Evolutionary conservation across 1,284 basidiomycete genomes (phyloP), one percentile per base, ranked within the genome.

Genomic region (Apiotrichum sp.): DNA sequence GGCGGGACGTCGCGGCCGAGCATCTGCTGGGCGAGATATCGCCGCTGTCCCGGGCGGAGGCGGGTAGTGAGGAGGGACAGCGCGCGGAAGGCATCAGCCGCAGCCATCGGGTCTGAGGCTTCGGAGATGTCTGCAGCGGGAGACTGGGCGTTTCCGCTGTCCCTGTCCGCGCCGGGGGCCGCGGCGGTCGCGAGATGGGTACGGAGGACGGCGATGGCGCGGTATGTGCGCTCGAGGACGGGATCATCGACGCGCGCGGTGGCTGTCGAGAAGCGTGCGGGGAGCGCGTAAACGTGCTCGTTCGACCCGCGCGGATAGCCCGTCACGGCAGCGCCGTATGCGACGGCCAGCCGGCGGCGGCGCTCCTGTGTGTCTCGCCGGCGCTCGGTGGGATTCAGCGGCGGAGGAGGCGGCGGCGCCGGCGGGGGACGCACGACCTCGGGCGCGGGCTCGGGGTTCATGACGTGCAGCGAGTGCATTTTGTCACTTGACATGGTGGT

Each of bases 11-110:
- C 35, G 16, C 16, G 11, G 13, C 14, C 6, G 7, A 48, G 9
- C 47, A 48, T 48, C 35, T 48, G 47, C 35, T 48, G 47, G 8
- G 47, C 47, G n/a, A 48, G 47, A 8, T 48, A 48, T 11, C 47
- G 47, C 11, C 47, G 47, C 35, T 48, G 47, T 6, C 47, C 47
- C 8, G 35, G 47, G 7, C 47, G 47, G 3, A 48, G 36, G 10
- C 47, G 47, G 6, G 33, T 16, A 22, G 29, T 35, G 34, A 48
- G 35, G 3, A 11, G 10, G 35, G 34, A 11, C 14, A 48, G 9
- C n/a, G 36, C 33, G 33, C 16, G 22, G 6, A 38, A 8, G 36
- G 36, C 36, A 38, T 7, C 8, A 38, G 13, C 13, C 36, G 13
- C 36, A 38, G 8, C 36, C 11, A 22, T 22, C 22, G 22, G 22